Base-by-base conservation (phyloP, 2,329 filamentous ascomycete species). In the Colletotrichum liriopes region DNA sequence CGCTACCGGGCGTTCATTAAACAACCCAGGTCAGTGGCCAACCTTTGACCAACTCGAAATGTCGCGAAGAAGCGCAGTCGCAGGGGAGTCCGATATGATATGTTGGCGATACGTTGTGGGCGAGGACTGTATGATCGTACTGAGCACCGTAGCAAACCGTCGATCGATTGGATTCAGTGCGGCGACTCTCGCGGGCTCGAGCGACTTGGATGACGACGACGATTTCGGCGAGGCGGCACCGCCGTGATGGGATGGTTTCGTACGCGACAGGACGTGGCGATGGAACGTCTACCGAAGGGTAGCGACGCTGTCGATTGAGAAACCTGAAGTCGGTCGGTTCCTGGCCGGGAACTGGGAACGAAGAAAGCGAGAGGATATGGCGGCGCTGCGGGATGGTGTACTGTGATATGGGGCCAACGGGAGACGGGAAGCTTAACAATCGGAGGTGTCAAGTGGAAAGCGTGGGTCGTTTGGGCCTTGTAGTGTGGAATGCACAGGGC, bases 371-470 rank as follows among this genome's bases (percentile, higher is more conserved):
- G 37, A 41, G 58, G 32, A 39, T 68, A 41, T 51, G 65, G n/a
- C 43, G 54, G 29, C 41, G 55, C 23, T 61, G 49, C 20, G 23
- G 54, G 59, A 64, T 64, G 32, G 49, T 37, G 49, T 54, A 32
- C 47, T 43, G 61, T 64, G 47, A 23, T 59, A 69, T 70, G 65
- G 70, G 70, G 70, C 70, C 65, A 64, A 59, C 70, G 65, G 70
- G 70, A 72, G 54, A 60, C 70, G 65, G 65, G 65, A 72, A 72
- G 70, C 65, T 72, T 72, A 70, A 70, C 70, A 72, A 72, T 72
- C 70, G 70, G 69, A 68, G 69, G 47, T 60, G 65, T 60, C 58
- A 64, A 59, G 69, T 65, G 69, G 66, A 69, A 72, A 70, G 66
- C 70, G 70, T 72, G 70, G 70, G 70, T 72, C 65, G 60, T 29